Evolutionary conservation across 2,329 filamentous ascomycete species (phyloP).

Genomic region (Xylaria arbuscula): DNA sequence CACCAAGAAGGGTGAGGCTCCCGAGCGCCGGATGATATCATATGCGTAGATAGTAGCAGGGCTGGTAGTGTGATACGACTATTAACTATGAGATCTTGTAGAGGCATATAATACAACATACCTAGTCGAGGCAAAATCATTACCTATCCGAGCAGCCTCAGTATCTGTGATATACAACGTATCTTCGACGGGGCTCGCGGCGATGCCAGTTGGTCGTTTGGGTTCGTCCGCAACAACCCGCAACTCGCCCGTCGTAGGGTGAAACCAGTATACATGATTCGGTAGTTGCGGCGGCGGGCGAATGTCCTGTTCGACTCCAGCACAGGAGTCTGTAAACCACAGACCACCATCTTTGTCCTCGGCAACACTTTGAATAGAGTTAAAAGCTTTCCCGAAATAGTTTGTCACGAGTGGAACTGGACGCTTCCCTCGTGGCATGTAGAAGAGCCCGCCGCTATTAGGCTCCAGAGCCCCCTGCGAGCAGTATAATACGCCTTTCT

Average conservation of each 20-base stretch:
- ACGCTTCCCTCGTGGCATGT: constrained; percentile 50
- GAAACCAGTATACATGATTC: constrained; percentile 61
- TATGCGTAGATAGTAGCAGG: constrained; percentile 60
- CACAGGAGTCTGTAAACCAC: constrained; percentile 63
- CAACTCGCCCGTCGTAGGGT: constrained; percentile 54
- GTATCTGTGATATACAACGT: constrained; percentile 59
- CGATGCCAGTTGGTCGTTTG: constrained; percentile 56
- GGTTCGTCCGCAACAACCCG: constrained; percentile 62
- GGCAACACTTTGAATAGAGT: constrained; percentile 58
- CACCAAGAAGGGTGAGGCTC: constrained; percentile 54
- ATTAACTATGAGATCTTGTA: constrained; percentile 12
- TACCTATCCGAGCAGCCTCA: constrained; percentile 48
- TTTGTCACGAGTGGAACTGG: constrained; percentile 54
- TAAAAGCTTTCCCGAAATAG: constrained; percentile 60
- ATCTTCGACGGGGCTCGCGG: constrained; percentile 53
- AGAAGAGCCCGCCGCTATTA: constrained; percentile 46
- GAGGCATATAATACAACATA: constrained; percentile 29
- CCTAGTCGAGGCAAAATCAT: constrained; percentile 47
- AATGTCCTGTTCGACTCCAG: constrained; percentile 59
- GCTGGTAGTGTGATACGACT: constrained; percentile 35
- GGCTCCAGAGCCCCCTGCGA: constrained; percentile 52
- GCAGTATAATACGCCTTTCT: constrained; percentile 56
- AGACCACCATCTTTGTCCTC: constrained; percentile 54
- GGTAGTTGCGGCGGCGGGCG: constrained; percentile 58
- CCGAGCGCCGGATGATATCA: constrained; percentile 55